Evolutionary conservation across 129 eudicot genomes (phyloP).

Genomic region (Pittosporum tobira): DNA sequence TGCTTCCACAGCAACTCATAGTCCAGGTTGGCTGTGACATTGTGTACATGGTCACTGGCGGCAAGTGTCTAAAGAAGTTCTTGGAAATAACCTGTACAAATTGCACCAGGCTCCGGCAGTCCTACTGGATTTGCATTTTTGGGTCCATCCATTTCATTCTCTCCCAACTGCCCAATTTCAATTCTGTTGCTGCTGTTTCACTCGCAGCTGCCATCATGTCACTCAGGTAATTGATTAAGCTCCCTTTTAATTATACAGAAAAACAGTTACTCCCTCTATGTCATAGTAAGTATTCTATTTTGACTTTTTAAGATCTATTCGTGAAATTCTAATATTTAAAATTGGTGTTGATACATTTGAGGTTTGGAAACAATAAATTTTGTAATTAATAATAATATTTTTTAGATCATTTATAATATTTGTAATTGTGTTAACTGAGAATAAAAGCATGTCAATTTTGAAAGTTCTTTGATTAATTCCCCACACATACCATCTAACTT

Average conservation of each 20-base stretch:
- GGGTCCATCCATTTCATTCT: slow-evolving; percentile 71
- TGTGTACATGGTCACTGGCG: slow-evolving; percentile 96
- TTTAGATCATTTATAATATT: no score
- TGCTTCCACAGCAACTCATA: slow-evolving; percentile 81
- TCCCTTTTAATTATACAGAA: no score
- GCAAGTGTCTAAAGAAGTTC: slow-evolving; percentile 79
- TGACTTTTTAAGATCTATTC: no score
- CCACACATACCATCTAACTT: not conserved
- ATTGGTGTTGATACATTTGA: no score
- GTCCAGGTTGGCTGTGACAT: slow-evolving; percentile 74
- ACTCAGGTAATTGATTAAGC: slow-evolving; percentile 46
- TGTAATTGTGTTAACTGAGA: no score
- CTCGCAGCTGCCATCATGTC: slow-evolving; percentile 96
- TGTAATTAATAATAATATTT: no score
- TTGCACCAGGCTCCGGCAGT: slow-evolving; percentile 49
- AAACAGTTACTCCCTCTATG: no score
- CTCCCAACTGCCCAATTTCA: slow-evolving; percentile 79
- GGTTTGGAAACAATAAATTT: no score
- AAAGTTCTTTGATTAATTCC: no score
- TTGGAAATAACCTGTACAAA: slow-evolving; percentile 62
- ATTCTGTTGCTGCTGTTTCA: slow-evolving; percentile 75
- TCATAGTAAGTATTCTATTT: no score
- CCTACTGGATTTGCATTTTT: slow-evolving; percentile 75
- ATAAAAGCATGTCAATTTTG: no score
- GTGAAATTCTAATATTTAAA: no score